A percentile compares a stretch with the other conserved stretches of the same genome.
These are phyloP conservation scores for Capsicum baccatum DNA, from an alignment of 257 asterid genomes.

Conservation along the genomic window DNA sequence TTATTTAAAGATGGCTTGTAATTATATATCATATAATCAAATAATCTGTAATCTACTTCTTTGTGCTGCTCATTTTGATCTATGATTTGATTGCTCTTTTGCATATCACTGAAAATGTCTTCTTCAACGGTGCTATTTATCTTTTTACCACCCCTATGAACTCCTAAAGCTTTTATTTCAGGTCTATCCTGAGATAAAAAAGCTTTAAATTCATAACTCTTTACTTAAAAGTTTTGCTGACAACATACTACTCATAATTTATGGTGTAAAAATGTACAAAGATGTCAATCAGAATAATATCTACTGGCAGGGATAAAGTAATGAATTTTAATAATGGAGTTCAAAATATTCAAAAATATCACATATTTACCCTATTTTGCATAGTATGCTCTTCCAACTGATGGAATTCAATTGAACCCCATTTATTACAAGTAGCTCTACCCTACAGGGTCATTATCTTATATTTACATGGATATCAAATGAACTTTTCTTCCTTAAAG, in stretches of 20 bases:
- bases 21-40: conserved; percentile 39
- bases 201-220: not conserved
- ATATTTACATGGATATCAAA: not conserved
- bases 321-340: not conserved
- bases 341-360: not conserved
- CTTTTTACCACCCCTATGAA: conserved; percentile 35
- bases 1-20: conserved; percentile 40
- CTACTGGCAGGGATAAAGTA: not conserved
- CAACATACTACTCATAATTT: not conserved
- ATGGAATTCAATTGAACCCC: not conserved
- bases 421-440: not conserved
- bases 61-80: conserved; percentile 33
- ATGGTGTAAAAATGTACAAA: not conserved
- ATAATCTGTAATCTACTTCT: conserved; percentile 38
- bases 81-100: conserved; percentile 31
- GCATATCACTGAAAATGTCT: conserved; percentile 39
- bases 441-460: not conserved
- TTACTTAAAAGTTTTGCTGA: not conserved
- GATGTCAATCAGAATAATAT: not conserved
- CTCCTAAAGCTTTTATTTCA: conserved; percentile 34
- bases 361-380: not conserved
- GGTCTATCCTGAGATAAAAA: conserved; percentile 51
- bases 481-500: not conserved
- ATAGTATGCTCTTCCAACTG: too few species aligned
- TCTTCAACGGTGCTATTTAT: conserved; percentile 36